Evolutionary conservation across 495 filamentous ascomycete species (phyloP).

Genomic region (Tuber borchii): DNA sequence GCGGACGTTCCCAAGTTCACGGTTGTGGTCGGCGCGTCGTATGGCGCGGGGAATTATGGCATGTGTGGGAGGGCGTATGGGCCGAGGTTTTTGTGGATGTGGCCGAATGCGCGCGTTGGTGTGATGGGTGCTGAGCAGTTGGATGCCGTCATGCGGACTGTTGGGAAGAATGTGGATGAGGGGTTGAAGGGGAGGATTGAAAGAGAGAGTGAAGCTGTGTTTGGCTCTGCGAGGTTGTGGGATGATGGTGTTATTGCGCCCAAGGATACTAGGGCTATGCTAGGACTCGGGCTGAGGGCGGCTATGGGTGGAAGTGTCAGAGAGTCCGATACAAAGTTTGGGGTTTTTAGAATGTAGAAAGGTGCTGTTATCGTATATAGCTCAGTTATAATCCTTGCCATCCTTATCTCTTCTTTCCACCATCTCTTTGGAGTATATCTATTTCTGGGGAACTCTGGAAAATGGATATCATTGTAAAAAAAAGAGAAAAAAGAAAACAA

Average conservation of each 20-base stretch:
- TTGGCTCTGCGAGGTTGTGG: slow-evolving; percentile 84
- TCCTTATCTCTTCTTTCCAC: not conserved
- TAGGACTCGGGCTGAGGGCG: slow-evolving; percentile 75
- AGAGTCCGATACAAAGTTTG: slow-evolving; percentile 67
- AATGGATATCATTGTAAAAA: slow-evolving; percentile 1
- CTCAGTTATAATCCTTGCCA: not conserved
- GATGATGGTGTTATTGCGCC: slow-evolving; percentile 94
- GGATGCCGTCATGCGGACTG: slow-evolving; percentile 86
- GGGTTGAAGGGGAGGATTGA: slow-evolving; percentile 80
- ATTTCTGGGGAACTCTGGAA: not conserved
- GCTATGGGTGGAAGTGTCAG: slow-evolving; percentile 63
- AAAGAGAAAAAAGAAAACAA: not conserved
- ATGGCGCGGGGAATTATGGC: slow-evolving; percentile 66
- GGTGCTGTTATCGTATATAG: not conserved
- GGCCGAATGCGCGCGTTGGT: slow-evolving; percentile 90
- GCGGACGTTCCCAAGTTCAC: slow-evolving; percentile 97
- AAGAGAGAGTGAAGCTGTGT: slow-evolving; percentile 79
- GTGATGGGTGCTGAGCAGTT: slow-evolving; percentile 97
- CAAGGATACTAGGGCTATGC: slow-evolving; percentile 71
- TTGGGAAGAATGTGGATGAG: slow-evolving; percentile 76
- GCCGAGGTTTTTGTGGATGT: slow-evolving; percentile 90
- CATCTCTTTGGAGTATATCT: not conserved
- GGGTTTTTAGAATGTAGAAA: slow-evolving; percentile 87
- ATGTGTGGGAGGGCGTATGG: slow-evolving; percentile 89
- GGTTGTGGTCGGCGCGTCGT: slow-evolving; percentile 83